Evolutionary conservation across 305 asterid species (phyloP).

Genomic region (Fraxinus paxiana): DNA sequence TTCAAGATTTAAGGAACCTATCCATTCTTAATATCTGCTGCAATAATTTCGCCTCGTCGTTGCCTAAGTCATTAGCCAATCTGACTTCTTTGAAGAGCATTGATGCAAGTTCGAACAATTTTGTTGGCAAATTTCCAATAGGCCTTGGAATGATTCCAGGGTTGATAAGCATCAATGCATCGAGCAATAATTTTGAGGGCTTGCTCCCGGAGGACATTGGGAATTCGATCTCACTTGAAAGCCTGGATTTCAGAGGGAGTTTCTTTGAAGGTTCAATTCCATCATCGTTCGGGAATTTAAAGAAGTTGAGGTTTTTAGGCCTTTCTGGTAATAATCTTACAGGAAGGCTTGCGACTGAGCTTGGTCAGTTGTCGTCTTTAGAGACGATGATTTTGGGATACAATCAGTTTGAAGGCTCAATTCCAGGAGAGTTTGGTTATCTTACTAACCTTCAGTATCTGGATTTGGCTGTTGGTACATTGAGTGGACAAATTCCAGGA

Average conservation of each 20-base stretch:
- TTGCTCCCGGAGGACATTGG: conserved; percentile 55
- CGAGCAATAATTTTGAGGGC: conserved; percentile 72
- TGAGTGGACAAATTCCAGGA: conserved; percentile 54
- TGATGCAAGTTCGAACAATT: conserved; percentile 64
- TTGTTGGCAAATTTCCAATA: conserved; percentile 50
- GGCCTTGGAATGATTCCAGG: conserved; percentile 49
- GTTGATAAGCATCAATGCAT: conserved; percentile 47
- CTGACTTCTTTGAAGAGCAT: conserved; percentile 42
- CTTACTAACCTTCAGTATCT: conserved; percentile 55
- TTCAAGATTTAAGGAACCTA: conserved; percentile 41
- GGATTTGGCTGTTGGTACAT: conserved; percentile 65
- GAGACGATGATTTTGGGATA: conserved; percentile 64
- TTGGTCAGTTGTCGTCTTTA: conserved; percentile 50
- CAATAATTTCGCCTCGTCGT: conserved; percentile 42
- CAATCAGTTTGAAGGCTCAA: conserved; percentile 58
- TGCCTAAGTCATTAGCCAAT: conserved; percentile 44
- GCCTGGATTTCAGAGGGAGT: conserved; percentile 65
- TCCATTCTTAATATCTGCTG: conserved; percentile 41
- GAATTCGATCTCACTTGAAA: conserved; percentile 40
- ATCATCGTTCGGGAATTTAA: conserved; percentile 43
- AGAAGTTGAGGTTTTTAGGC: conserved; percentile 59
- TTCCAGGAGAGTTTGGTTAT: conserved; percentile 61
- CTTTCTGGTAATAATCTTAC: conserved; percentile 75
- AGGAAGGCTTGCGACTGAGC: conserved; percentile 52
- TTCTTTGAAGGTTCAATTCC: conserved; percentile 70